Base-by-base conservation (phyloP, 768 basidiomycete genomes). In the Dacryopinax spathularia region DNA sequence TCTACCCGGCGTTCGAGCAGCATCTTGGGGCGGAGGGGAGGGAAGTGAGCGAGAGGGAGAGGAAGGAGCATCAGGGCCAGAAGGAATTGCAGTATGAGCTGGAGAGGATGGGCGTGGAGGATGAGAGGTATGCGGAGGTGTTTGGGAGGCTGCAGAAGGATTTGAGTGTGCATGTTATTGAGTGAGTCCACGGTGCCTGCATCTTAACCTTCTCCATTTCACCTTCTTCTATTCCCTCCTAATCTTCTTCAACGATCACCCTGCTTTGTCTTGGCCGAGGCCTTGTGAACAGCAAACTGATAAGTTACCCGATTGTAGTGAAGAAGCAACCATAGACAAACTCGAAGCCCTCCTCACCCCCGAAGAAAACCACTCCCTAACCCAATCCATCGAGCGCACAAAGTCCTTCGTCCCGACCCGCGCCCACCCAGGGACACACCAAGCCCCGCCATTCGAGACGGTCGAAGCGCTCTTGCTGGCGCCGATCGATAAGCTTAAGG, bases 331-430 rank as follows among this genome's bases (percentile, higher is more conserved):
- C 10, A 15, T 84, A 67, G 70, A 81, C 64, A 75, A 75, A 20
- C 60, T 69, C 36, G 75, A 77, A 60, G 69, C 78, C 61, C 78
- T 76, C 61, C 78, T 88, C 33, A 70, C 80, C 13, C 33, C 71
- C 1, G 74, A 80, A 35, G 83, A 87, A 64, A 80, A 84, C 62
- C 71, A 75, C 25, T 76, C 80, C 13, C 69, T 87, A 73, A 78
- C 65, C 72, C 76, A 66, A 87, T 86, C 70, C 77, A 80, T 34
- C 77, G 82, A 18, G 82, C 85, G 76, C 61, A 85, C 84, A 1
- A 86, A 86, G 75, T 79, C 80, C 66, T 82, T 85, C 65, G 83
- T 76, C 4, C 84, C 84, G 0, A 85, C 84, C 9, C 75, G 82
- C 27, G 67, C 81, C 4, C 82, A 84, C 67, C 82, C 82, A 0